Conservation (phyloP, 73 alveolate species). For the Symbiodinium natans region DNA sequence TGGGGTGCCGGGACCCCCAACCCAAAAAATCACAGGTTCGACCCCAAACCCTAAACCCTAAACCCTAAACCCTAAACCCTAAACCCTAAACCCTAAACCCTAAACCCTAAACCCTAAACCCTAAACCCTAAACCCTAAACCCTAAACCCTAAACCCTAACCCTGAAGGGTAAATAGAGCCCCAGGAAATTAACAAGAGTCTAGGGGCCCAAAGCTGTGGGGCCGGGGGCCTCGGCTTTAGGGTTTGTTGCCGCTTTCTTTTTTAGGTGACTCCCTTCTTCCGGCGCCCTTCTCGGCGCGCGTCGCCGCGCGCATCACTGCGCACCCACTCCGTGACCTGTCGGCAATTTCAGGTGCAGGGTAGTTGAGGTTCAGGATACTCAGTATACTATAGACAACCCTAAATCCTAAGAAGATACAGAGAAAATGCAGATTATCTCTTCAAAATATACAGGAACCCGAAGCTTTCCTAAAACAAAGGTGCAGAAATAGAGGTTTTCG, state of each 20-base stretch:
- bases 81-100: not conserved
- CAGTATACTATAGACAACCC: too few relatives aligned
- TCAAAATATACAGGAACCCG: too few relatives aligned
- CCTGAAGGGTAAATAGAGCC: not conserved
- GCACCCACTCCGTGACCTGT: constrained; percentile 90
- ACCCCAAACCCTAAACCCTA: too few relatives aligned
- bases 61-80: too few relatives aligned
- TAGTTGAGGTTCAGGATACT: not conserved
- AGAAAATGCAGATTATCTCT: too few relatives aligned
- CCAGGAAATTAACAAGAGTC: too few relatives aligned
- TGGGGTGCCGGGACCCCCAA: too few relatives aligned
- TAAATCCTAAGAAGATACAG: too few relatives aligned
- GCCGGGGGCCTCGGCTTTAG: not conserved
- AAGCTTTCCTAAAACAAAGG: too few relatives aligned
- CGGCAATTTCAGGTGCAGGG: not conserved
- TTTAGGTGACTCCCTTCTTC: not conserved
- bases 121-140: not conserved
- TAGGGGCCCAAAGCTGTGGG: too few relatives aligned
- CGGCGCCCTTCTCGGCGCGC: not conserved
- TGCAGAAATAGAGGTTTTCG: too few relatives aligned
- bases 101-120: not conserved
- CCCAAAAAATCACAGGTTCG: too few relatives aligned
- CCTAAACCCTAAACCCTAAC: not conserved
- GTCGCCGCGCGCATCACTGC: constrained; percentile 62
- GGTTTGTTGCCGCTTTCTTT: not conserved